Evolutionary conservation across 73 alveolate genomes (phyloP), one percentile per base, ranked within the genome.

Genomic region (Tetrahymena malaccensis): DNA sequence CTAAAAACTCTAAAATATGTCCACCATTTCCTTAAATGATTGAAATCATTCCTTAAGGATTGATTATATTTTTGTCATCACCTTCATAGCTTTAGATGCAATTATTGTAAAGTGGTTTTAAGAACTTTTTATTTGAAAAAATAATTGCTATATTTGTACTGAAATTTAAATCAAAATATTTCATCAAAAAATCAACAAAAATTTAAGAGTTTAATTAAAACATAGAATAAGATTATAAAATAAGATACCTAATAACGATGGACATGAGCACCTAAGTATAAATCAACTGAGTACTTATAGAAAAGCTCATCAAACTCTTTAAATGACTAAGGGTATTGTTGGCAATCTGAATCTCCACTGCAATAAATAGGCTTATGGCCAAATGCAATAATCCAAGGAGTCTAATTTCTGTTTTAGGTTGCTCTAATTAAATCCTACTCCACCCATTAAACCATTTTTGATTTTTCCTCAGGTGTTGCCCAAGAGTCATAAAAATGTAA

Each of bases 331-430:
- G 35, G 85, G 50, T 27, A 55, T 10, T 31, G 22, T 16, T 35
- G 34, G 35, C 97, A 95, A 40, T 95, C 34, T 25, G 55, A 70
- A 44, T 95, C 97, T 35, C 43, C 94, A n/a, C 85, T 95, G 38
- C 97, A 95, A 55, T 95, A 95, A 35, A 95, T 44, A 50, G 97
- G 97, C 57, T 95, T 85, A 89, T 95, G 97, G 25, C 94, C 85
- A 93, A 95, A 95, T 1, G 93, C 94, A 19, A 95, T 70, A 70
- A 95, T 43, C 97, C 97, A 95, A 33, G 97, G 97, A 44, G 94
- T 70, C 27, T 89, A 40, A 43, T 95, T 37, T 50, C 97, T 85
- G 34, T 93, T 70, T 70, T 70, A 70, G 1, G 35, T 70, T 27
- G 89, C 89, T 31, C 31, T 70, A 70, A 70, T 70, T 70, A 70